phyloP scores from a whole-genome alignment of 768 basidiomycete genomes.

The Psilocybe tampanensis region DNA sequence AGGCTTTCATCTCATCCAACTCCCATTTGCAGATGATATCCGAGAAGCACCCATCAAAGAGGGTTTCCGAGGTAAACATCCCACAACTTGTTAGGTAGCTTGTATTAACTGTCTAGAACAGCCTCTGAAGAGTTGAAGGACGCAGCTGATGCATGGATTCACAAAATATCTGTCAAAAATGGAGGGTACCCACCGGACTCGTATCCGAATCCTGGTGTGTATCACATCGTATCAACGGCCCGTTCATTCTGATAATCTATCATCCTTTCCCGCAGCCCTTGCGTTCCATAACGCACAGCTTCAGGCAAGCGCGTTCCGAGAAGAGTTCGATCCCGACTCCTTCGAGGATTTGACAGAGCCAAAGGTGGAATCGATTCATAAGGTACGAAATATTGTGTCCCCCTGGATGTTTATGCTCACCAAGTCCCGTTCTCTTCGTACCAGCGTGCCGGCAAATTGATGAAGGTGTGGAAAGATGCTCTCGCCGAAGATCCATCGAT shows the following conservation, averaged over 20 bases:
- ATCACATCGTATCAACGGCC: background rate
- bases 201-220: constrained; percentile 85
- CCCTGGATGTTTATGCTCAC: background rate
- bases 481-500: constrained; percentile 68
- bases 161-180: constrained; percentile 76
- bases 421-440: constrained; percentile 10
- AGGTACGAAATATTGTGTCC: constrained; percentile 43
- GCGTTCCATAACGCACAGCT: constrained; percentile 89
- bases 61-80: constrained; percentile 57
- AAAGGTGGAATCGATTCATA: constrained; percentile 75
- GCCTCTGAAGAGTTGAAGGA: constrained; percentile 71
- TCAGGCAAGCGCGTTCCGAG: constrained; percentile 90
- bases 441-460: constrained; percentile 37
- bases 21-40: constrained; percentile 97
- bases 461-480: constrained; percentile 72
- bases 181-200: constrained; percentile 87
- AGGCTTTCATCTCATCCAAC: constrained; percentile 89
- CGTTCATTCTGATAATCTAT: background rate
- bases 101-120: constrained; percentile 27
- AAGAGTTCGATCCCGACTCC: constrained; percentile 76
- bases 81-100: background rate
- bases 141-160: constrained; percentile 72
- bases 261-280: constrained; percentile 52
- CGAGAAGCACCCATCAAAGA: constrained; percentile 73
- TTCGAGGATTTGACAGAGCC: constrained; percentile 87